Conservation (phyloP, 75 land plant species). For the Ceratopteris richardii region DNA sequence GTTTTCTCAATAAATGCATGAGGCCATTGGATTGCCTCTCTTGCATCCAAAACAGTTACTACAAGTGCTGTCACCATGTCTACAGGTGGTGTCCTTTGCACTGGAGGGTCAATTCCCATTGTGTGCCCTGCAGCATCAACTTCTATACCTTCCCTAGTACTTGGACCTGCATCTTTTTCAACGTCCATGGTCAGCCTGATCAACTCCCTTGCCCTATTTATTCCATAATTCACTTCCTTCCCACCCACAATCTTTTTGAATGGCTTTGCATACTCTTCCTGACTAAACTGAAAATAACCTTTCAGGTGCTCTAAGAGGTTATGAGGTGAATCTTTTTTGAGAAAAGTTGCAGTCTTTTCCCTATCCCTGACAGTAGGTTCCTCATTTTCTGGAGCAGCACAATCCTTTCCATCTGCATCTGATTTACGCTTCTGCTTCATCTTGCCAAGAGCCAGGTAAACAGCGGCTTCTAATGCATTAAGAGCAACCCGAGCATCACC, state of each 20-base stretch:
- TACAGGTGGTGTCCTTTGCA: neutral
- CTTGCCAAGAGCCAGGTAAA: neutral
- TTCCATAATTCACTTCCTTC: conserved; percentile 17
- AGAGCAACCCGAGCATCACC: conserved; percentile 89
- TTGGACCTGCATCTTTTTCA: neutral
- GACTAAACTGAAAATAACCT: conserved; percentile 3
- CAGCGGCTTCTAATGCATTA: conserved; percentile 68
- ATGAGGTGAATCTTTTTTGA: neutral
- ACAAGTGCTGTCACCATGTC: neutral
- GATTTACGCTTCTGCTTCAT: neutral
- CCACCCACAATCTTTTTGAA: conserved; percentile 31
- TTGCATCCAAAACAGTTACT: conserved; percentile 33
- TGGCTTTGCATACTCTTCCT: conserved; percentile 29
- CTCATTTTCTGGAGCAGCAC: neutral
- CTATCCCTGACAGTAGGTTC: neutral
- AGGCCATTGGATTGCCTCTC: conserved; percentile 77
- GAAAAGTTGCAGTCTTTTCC: neutral
- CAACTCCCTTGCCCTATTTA: neutral
- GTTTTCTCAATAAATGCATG: conserved; percentile 71
- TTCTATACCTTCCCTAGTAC: neutral
- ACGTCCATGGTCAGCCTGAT: neutral
- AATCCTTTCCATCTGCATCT: conserved; percentile 18
- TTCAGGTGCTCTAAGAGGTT: conserved; percentile 8
- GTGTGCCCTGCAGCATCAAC: neutral
- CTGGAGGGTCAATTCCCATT: neutral